Evolutionary conservation across 352 stramenopile genomes (phyloP).

Genomic region (Globisporangium solare): DNA sequence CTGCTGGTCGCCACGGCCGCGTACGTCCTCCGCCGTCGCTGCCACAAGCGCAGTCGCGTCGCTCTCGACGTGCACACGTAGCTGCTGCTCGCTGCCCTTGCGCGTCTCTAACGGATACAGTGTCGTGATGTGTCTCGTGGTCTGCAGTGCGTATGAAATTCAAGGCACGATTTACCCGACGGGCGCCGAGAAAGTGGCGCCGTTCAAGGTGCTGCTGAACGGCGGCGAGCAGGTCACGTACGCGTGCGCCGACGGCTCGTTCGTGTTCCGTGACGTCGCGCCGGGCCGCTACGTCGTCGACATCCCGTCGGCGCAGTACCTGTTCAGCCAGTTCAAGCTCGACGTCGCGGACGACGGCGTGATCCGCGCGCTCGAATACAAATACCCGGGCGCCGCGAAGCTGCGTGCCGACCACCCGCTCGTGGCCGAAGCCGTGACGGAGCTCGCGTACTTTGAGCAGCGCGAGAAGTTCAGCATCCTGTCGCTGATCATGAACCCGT

Average conservation of each 20-base stretch:
- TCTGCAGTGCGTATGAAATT: slow-evolving; percentile 45
- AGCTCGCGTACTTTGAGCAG: slow-evolving; percentile 81
- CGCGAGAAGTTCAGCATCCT: slow-evolving; percentile 81
- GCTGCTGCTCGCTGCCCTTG: no score
- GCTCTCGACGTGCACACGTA: not conserved
- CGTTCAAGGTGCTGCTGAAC: slow-evolving; percentile 66
- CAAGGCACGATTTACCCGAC: slow-evolving; percentile 49
- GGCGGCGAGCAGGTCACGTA: slow-evolving; percentile 70
- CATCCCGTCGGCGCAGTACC: slow-evolving; percentile 53
- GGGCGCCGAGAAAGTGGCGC: slow-evolving; percentile 45
- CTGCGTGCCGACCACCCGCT: slow-evolving; percentile 57
- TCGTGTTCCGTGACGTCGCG: slow-evolving; percentile 69
- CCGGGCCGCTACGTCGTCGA: slow-evolving; percentile 73
- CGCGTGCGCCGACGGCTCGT: slow-evolving; percentile 55
- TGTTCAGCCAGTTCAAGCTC: slow-evolving; percentile 76
- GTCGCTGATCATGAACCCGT: slow-evolving; percentile 72
- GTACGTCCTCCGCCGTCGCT: slow-evolving; percentile 6
- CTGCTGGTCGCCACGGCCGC: slow-evolving; percentile 22
- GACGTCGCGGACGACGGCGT: slow-evolving; percentile 48
- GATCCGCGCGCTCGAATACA: slow-evolving; percentile 70
- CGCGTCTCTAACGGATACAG: not conserved
- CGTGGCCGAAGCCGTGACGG: slow-evolving; percentile 49
- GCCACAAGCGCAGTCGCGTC: not conserved
- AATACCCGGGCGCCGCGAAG: slow-evolving; percentile 73
- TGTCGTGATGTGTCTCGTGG: not conserved